Percentiles rank a stretch among this genome's conserved stretches.
phyloP scores from a whole-genome alignment of 345 rosid species.

The Brassica nigra region DNA sequence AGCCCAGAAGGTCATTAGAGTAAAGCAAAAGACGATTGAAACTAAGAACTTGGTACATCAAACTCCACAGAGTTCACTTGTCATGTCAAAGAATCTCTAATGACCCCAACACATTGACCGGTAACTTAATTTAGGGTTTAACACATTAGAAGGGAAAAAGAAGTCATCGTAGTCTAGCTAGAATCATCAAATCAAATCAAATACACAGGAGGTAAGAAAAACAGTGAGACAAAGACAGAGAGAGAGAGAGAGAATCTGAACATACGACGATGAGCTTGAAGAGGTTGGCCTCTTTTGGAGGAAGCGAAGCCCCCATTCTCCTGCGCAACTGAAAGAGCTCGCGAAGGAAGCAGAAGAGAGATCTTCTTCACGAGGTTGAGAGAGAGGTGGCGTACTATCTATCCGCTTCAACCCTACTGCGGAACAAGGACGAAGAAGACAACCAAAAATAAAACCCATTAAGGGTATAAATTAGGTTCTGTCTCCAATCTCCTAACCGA shows the following conservation, averaged over 20 bases:
- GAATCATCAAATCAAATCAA: conserved; percentile 10
- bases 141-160: background rate
- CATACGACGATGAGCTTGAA: conserved; percentile 99
- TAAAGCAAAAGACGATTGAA: background rate
- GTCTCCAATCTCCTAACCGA: conserved; percentile 30
- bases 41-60: conserved; percentile 10
- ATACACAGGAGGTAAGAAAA: background rate
- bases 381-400: conserved; percentile 67
- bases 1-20: background rate
- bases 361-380: background rate
- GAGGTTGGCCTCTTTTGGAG: conserved; percentile 99
- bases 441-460: conserved; percentile 1
- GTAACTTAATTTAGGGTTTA: conserved; percentile 33
- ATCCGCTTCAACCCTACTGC: conserved; percentile 83
- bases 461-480: conserved; percentile 40
- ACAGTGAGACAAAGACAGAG: background rate
- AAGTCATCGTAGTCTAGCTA: background rate
- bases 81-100: conserved; percentile 17
- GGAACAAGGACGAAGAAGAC: conserved; percentile 27
- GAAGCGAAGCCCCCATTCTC: conserved; percentile 94
- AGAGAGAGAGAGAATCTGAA: conserved; percentile 30
- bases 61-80: background rate
- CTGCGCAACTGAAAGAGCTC: conserved; percentile 10
- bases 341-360: conserved; percentile 10
- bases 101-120: conserved; percentile 28